A percentile compares a stretch with the other conserved stretches of the same genome.
Evolutionary conservation across 1,139 yeast genomes (phyloP).

Genomic region (Nakaseomyces glabratus): DNA sequence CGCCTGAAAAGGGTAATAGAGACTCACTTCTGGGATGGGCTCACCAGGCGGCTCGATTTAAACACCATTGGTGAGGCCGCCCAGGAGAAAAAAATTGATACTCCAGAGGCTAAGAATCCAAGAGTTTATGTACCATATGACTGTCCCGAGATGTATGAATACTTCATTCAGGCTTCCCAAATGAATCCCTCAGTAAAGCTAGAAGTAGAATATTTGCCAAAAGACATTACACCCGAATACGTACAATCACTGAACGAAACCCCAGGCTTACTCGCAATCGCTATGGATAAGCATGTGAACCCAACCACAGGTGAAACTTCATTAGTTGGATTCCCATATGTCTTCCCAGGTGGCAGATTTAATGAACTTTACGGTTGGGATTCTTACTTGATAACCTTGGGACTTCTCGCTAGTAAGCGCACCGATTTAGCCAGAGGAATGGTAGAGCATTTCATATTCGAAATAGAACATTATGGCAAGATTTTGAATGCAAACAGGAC

Average conservation of each 20-base stretch:
- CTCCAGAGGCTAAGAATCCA: conserved; percentile 46
- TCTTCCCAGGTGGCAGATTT: conserved; percentile 95
- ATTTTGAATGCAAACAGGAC: conserved; percentile 90
- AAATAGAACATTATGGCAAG: conserved; percentile 84
- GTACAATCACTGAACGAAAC: conserved; percentile 68
- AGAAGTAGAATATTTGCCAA: conserved; percentile 66
- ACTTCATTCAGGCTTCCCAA: conserved; percentile 47
- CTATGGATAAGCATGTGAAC: conserved; percentile 44
- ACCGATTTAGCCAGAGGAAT: conserved; percentile 74
- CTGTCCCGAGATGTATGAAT: conserved; percentile 65
- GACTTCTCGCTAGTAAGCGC: conserved; percentile 58
- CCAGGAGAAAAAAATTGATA: conserved; percentile 63
- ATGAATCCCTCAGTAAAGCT: conserved; percentile 50
- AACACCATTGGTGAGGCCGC: conserved; percentile 62
- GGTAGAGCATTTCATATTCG: conserved; percentile 89
- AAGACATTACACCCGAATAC: conserved; percentile 53
- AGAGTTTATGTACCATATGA: conserved; percentile 70
- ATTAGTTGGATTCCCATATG: conserved; percentile 69
- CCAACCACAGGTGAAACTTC: conserved; percentile 41
- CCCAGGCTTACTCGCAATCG: conserved; percentile 84
- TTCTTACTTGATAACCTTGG: conserved; percentile 86
- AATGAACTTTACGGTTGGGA: conserved; percentile 98
- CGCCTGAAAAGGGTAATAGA: conserved; percentile 67
- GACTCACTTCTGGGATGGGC: conserved; percentile 70
- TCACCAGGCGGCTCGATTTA: conserved; percentile 65